Evolutionary conservation across 768 basidiomycete genomes (phyloP), one percentile per base, ranked within the genome.

Genomic region (Kwoniella newhampshirensis): DNA sequence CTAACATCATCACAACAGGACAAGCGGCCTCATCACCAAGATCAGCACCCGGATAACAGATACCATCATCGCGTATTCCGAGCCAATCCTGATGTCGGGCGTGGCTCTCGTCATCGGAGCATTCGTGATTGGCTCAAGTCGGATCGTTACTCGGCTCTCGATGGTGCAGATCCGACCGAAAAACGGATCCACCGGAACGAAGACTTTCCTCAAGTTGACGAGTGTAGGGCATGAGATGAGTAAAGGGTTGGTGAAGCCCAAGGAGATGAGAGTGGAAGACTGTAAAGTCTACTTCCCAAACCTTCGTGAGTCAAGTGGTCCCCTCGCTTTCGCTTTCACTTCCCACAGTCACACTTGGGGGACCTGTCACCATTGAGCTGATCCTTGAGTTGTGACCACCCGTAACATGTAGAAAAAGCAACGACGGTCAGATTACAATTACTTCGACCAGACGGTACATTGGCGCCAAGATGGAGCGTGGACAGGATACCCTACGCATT

Each of bases 401-500:
- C 17, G 27, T 36, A n/a, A 17, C 13, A 12, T 44, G 27, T 21
- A 58, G 56, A 50, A 15, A 50, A 51, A n/a, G 42, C 56, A 8
- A 41, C 36, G 12, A 51, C 56, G 13, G 43, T 58, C 25, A 48
- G 56, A 2, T 17, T 54, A n/a, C 35, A 32, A 46, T 35, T 56
- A n/a, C 41, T 54, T 4, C 44, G 49, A 25, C 42, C 46, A 6
- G 36, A 51, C 23, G 55, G 56, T 5, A 26, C 30, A n/a, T 7
- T 32, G 18, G 40, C 21, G n/a, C 32, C 32, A 6, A 52, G 51
- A 32, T 51, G 26, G 30, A 36, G 43, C 8, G 26, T 58, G n/a
- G 66, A 67, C 47, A 26, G 62, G 28, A 47, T 60, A 18, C 56
- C 66, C 8, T 67, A 63, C 44, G 46, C 59, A 3, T 36, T 67